These are phyloP conservation scores for Alternaria gaisen DNA, from an alignment of 2,329 filamentous ascomycete species.

Conservation along the genomic window DNA sequence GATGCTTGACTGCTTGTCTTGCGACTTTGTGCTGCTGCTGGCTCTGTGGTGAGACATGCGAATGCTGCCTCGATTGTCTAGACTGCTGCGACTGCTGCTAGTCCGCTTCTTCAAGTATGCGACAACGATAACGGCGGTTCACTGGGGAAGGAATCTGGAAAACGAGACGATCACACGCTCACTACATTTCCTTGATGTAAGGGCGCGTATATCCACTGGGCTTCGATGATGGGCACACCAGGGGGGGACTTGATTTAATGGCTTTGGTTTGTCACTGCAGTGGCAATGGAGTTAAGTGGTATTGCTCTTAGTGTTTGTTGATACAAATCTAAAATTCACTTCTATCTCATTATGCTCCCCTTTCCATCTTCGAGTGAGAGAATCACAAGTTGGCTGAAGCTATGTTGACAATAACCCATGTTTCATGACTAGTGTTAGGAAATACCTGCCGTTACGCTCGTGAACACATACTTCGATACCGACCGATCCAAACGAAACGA, in stretches of 20 bases:
- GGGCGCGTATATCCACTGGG: background rate
- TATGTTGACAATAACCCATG: slow-evolving; percentile 18
- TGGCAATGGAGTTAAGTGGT: slow-evolving; percentile 1
- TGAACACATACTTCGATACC: background rate
- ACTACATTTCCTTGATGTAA: background rate
- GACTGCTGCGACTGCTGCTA: slow-evolving; percentile 41
- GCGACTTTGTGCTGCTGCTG: slow-evolving; percentile 50
- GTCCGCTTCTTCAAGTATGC: background rate
- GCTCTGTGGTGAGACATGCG: slow-evolving; percentile 48
- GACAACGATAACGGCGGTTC: background rate
- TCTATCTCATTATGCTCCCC: background rate
- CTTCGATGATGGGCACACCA: background rate
- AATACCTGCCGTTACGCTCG: slow-evolving; percentile 2
- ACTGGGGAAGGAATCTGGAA: background rate
- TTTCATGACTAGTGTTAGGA: background rate
- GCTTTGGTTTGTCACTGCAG: background rate
- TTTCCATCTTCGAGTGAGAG: slow-evolving; percentile 11
- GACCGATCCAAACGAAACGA: background rate
- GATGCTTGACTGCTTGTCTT: slow-evolving; percentile 45
- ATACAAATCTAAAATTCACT: background rate
- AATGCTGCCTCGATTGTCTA: slow-evolving; percentile 46
- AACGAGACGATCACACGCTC: background rate
- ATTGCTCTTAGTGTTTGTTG: background rate
- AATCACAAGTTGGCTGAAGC: slow-evolving; percentile 16
- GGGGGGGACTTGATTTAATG: background rate